Evolutionary conservation across 176 grass and related monocot genomes (phyloP), one percentile per base, ranked within the genome.

Genomic region (Elymus sibiricus): DNA sequence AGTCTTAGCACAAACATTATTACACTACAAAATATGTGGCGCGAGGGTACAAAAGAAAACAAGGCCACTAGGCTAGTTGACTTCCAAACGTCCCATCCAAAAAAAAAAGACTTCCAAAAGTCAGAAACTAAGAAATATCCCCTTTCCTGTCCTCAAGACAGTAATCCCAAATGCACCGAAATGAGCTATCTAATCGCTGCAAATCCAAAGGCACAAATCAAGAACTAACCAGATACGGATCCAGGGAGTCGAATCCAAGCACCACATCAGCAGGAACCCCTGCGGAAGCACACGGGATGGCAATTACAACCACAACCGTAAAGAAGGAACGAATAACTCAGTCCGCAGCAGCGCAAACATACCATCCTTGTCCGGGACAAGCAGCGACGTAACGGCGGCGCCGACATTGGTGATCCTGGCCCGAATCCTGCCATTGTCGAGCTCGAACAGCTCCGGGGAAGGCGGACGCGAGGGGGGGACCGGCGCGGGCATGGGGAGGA

Each of bases 171-270:
- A 86, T 55, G 11, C 21, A 26, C 21, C 9, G 37, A 39, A 42
- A 34, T 56, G 2, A 0, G 43, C 14, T 11, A 19, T 51, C 22
- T 38, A 66, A 58, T 79, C 10, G 4, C 17, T 59, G n/a, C 0
- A 65, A 74, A 79, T 83, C 51, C 6, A 42, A 65, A 64, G 2
- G 11, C 19, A 25, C 13, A 55, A 6, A 55, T 67, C 21, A 11
- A 60, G 8, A 63, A 65, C 90, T 94, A 85, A 98, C 96, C 85
- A 91, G 84, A 43, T 98, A 98, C 0, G 88, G 92, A 73, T 95
- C 93, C 44, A 92, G 77, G 26, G 88, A 89, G 64, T 98, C 96
- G 70, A 98, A 98, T 67, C 96, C 96, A 74, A 98, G 96, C 44
- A 98, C 96, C 68, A 98, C 93, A 82, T 98, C 96, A n/a, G 38